Conservation (phyloP, 2,329 filamentous ascomycete species). For the Sordariomycetes sp. region DNA sequence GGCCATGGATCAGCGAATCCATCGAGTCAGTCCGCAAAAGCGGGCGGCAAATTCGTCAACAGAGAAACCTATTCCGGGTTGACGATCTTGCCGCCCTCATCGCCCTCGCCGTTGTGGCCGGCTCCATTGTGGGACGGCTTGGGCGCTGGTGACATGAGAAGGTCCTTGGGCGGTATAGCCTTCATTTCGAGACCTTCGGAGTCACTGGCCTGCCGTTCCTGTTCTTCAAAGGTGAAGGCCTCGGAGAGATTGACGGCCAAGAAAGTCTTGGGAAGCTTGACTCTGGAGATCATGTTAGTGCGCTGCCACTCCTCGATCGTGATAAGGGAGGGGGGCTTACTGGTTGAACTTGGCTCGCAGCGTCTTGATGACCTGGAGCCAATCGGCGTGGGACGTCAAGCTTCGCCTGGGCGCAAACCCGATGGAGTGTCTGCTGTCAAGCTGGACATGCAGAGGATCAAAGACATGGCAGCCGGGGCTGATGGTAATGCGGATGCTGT, state of each 20-base stretch:
- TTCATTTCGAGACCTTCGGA: slow-evolving; percentile 39
- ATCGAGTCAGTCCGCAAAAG: no score
- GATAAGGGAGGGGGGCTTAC: no score
- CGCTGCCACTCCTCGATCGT: no score
- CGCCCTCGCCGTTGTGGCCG: slow-evolving; percentile 2
- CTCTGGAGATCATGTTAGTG: slow-evolving; percentile 34
- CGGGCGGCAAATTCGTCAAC: no score
- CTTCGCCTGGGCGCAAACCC: slow-evolving; percentile 85
- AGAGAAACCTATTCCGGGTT: slow-evolving; percentile 10
- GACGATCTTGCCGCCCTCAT: slow-evolving; percentile 9
- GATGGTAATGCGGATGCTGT: slow-evolving; percentile 93
- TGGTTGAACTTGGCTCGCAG: slow-evolving; percentile 90
- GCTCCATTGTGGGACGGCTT: slow-evolving; percentile 3
- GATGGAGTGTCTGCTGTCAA: slow-evolving; percentile 94
- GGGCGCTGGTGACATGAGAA: slow-evolving; percentile 8
- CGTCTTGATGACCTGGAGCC: slow-evolving; percentile 95
- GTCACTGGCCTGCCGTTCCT: slow-evolving; percentile 39
- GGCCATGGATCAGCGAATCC: no score
- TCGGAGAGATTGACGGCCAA: slow-evolving; percentile 56
- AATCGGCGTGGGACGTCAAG: slow-evolving; percentile 84
- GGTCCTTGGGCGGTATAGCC: slow-evolving; percentile 18
- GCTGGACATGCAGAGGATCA: slow-evolving; percentile 90
- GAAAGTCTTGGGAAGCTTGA: slow-evolving; percentile 59
- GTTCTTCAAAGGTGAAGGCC: slow-evolving; percentile 50
- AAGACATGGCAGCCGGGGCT: slow-evolving; percentile 94